Percentiles rank a stretch among this genome's conserved stretches.
phyloP scores from a whole-genome alignment of 2,329 filamentous ascomycete genomes.

The Parascedosporium putredinis region DNA sequence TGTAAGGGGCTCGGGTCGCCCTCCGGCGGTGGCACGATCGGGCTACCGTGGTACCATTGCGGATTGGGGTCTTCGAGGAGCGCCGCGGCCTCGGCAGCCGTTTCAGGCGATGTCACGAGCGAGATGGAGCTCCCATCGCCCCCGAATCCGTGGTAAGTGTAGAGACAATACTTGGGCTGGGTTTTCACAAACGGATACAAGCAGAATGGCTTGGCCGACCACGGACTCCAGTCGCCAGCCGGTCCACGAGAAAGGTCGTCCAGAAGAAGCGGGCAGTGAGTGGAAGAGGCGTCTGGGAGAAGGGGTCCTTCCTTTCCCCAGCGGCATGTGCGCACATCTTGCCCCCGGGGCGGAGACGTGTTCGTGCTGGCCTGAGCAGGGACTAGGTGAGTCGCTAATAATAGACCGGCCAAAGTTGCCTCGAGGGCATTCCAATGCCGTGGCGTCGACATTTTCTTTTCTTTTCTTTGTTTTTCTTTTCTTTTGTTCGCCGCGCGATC shows the following conservation, averaged over 20 bases:
- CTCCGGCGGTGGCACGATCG: neutral
- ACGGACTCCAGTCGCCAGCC: neutral
- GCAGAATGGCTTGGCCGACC: neutral
- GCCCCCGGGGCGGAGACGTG: no score
- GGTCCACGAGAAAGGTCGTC: neutral
- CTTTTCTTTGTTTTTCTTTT: no score
- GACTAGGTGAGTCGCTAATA: no score
- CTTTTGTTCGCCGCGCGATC: no score
- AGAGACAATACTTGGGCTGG: constrained; percentile 5
- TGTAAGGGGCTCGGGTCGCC: constrained; percentile 14
- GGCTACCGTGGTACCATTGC: constrained; percentile 1
- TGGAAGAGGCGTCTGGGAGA: neutral
- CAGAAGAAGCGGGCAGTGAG: neutral
- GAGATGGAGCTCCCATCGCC: neutral
- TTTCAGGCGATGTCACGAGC: neutral
- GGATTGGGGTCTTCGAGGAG: neutral
- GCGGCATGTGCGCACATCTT: neutral
- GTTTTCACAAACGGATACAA: neutral
- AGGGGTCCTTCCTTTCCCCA: neutral
- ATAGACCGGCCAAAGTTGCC: no score
- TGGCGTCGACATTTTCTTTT: no score
- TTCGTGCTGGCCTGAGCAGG: no score
- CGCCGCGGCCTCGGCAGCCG: neutral
- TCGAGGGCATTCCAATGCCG: no score
- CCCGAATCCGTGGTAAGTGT: neutral